Evolutionary conservation across 179 eudicot species (phyloP), one percentile per base, ranked within the genome.

Genomic region (Drosera spatulata): DNA sequence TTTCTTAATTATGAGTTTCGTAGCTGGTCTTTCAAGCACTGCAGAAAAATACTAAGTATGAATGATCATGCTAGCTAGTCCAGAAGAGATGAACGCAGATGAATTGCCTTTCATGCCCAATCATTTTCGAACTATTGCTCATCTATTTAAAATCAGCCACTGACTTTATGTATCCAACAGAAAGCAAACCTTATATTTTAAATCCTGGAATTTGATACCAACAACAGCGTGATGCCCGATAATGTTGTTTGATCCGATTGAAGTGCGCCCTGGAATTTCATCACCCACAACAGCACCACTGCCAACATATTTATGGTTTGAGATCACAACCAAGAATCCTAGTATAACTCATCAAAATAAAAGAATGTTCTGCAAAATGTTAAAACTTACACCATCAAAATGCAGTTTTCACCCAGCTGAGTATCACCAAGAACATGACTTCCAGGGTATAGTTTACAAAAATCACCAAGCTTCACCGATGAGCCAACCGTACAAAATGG

Each of bases 231-330:
- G 86, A 82, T 89, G 84, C 51, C 99, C 99, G 62, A 93, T 81
- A 46, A 82, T 56, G 67, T 93, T 93, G 55, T 93, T 86, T 56
- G 82, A 70, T 59, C 99, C 97, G 44, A 93, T 75, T 42, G 81
- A 63, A 56, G 93, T 93, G 61, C 65, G 47, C 51, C 97, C 97
- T 11, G 99, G 99, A 70, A 86, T 61, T 14, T 93, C 95, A 76
- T 89, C 95, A 55, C 99, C 99, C 75, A 89, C 87, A 54, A 89
- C 71, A 58, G 95, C 93, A 56, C 96, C 99, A 67, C 97, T 91
- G 77, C 39, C 59, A 52, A 55, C 12, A 63, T 11, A 60, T 6
- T 45, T 4, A 22, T 55, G 9, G 37, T 60, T 47, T 11, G 39
- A 60, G 47, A 49, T 10, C 4, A 71, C 48, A 39, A 41, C 38